A percentile compares a stretch with the other conserved stretches of the same genome.
Evolutionary conservation across 306 rosid genomes (phyloP).

Genomic region (Vigna angularis): DNA sequence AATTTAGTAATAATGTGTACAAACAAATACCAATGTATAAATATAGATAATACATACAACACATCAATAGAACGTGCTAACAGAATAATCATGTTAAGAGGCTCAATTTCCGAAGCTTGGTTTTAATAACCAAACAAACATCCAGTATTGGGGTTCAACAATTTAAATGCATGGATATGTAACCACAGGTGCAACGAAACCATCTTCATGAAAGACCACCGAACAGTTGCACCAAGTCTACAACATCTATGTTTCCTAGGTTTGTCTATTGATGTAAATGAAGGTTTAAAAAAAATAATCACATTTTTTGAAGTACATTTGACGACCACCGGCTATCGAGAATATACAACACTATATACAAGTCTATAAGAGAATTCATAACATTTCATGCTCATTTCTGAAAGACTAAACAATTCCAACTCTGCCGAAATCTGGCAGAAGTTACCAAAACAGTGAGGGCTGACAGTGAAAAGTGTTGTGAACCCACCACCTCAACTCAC

Average conservation of each 20-base stretch:
- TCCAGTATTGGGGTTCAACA: neutral
- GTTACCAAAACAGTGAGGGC: constrained; percentile 19
- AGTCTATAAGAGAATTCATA: constrained; percentile 31
- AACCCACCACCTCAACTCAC: constrained; percentile 39
- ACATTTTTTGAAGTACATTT: constrained; percentile 34
- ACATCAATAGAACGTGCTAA: neutral
- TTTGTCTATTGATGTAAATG: constrained; percentile 33
- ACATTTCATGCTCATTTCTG: constrained; percentile 34
- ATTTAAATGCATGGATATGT: constrained; percentile 2
- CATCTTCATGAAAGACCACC: constrained; percentile 16
- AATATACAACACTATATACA: constrained; percentile 66
- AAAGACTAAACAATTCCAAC: constrained; percentile 38
- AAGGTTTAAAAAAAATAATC: constrained; percentile 35
- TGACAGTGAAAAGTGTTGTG: constrained; percentile 37
- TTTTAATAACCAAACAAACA: neutral
- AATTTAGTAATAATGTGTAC: neutral
- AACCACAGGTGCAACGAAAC: neutral
- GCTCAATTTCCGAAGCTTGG: neutral
- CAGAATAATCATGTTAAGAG: neutral
- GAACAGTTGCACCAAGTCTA: constrained; percentile 18
- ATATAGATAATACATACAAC: neutral
- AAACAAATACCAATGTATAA: neutral
- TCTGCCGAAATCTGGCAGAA: constrained; percentile 45
- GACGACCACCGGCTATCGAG: constrained; percentile 34
- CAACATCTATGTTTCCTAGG: constrained; percentile 41